A percentile compares a stretch with the other conserved stretches of the same genome.
phyloP scores from a whole-genome alignment of 768 basidiomycete species.

The Gymnopilus junonius region DNA sequence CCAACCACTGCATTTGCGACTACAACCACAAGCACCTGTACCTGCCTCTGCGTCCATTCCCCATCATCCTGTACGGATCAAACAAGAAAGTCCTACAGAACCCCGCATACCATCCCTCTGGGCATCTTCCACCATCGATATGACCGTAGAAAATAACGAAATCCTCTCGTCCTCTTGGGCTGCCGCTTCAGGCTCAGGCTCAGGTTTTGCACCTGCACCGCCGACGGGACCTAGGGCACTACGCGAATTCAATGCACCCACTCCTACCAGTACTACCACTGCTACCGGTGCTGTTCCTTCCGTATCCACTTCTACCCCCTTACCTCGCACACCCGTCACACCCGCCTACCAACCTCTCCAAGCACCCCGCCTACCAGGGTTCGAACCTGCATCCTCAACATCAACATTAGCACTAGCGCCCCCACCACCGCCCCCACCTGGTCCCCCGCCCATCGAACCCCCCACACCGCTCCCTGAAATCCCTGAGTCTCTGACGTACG shows the following conservation, averaged over 20 bases:
- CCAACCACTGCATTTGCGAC: too few relatives aligned
- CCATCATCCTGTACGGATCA: neutral
- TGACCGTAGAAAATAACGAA: neutral
- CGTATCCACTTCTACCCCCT: neutral
- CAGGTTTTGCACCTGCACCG: neutral
- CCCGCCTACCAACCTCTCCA: neutral
- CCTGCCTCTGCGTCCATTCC: neutral
- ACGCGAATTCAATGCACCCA: neutral
- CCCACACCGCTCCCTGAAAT: conserved; percentile 10
- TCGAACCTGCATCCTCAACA: neutral
- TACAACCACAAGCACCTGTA: neutral
- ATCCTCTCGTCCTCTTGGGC: neutral
- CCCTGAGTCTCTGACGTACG: neutral
- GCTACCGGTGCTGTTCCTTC: neutral
- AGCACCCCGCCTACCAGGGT: neutral
- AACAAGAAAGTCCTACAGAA: neutral
- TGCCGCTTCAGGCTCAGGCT: neutral
- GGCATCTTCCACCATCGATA: neutral
- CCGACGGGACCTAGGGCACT: neutral
- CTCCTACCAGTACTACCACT: neutral
- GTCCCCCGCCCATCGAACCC: conserved; percentile 3
- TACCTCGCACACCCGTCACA: neutral
- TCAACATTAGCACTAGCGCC: too few relatives aligned
- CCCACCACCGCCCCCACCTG: conserved; percentile 2
- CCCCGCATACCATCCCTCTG: neutral